Base-by-base conservation (phyloP, 257 asterid genomes). In the Solanum gandarillasii region DNA sequence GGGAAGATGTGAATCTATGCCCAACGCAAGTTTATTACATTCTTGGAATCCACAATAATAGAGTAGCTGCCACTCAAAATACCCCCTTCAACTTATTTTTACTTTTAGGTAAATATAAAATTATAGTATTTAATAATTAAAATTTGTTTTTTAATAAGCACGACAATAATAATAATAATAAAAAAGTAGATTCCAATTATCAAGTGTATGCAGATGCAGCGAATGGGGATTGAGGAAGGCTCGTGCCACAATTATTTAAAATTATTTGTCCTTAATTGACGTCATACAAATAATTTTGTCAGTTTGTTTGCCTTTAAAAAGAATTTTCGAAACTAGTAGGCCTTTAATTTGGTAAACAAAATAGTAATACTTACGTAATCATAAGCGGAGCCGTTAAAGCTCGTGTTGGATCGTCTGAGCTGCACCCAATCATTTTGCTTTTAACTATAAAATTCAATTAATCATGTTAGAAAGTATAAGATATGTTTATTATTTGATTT, bases 181-280 rank as follows among this genome's bases (percentile, higher is more conserved):
- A 41, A 4, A 14, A 16, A 52, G 62, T 16, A 52, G 62, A 52
- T 52, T 52, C 84, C 60, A 78, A 75, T 88, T 87, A 38, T 36
- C 39, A 23, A 55, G 41, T 72, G 86, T 68, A 68, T 12, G 10
- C 1, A 4, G 88, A 88, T 87, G 96, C 91, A 90, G 93, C 93
- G 86, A 91, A 88, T 88, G 75, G 96, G 91, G 85, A 72, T 73
- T 71, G 92, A 83, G 55, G 88, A 87, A 5, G 86, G 90, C 93
- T 62, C 90, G 83, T 88, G 91, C 18, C 35, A 25, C 7, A 3
- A 43, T 27, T 14, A 41, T 76, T 39, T 12, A 34, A 18, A 70
- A 67, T 70, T 6, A 29, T 70, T 70, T 68, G 74, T 25, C 74
- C 36, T 52, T 52, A 18, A 20, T 78, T 81, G 68, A 46, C 85